Conservation (phyloP, 2,329 filamentous ascomycete species). For the Blastomyces emzantsi region DNA sequence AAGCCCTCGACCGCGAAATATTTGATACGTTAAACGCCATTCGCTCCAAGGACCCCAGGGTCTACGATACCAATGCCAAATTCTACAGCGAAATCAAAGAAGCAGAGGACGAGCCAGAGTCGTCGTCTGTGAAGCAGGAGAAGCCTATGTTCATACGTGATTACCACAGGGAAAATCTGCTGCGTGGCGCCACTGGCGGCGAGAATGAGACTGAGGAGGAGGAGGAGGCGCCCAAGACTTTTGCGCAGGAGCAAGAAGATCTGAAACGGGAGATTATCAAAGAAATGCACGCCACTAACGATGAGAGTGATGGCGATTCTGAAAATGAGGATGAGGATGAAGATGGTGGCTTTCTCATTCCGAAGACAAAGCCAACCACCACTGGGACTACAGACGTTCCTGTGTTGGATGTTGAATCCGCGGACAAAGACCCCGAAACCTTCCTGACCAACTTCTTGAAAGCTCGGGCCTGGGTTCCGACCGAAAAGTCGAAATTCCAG, state of each 20-base stretch:
- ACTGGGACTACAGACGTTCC: constrained; percentile 37
- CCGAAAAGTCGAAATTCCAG: constrained; percentile 57
- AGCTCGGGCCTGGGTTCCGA: constrained; percentile 79
- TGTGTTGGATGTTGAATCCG: constrained; percentile 59
- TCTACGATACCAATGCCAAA: constrained; percentile 70
- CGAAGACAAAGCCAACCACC: constrained; percentile 48
- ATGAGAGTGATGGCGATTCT: constrained; percentile 34
- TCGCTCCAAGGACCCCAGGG: constrained; percentile 76
- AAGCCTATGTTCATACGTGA: constrained; percentile 81
- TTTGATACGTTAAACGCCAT: constrained; percentile 80
- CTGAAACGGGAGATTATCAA: constrained; percentile 69
- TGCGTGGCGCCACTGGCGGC: constrained; percentile 56
- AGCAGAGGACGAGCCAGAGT: constrained; percentile 29
- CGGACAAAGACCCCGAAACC: constrained; percentile 81
- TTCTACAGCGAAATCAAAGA: constrained; percentile 66
- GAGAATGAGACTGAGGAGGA: constrained; percentile 41
- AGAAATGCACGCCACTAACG: constrained; percentile 62
- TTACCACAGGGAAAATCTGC: constrained; percentile 85
- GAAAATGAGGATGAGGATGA: constrained; percentile 49
- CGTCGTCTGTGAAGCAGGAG: constrained; percentile 51
- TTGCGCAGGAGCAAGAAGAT: constrained; percentile 78
- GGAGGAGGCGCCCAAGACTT: constrained; percentile 53
- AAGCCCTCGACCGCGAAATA: constrained; percentile 77
- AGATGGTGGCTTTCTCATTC: constrained; percentile 67
- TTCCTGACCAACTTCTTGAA: constrained; percentile 95